Conservation (phyloP, 441 rosid species). For the Rhodomyrtus psidioides region DNA sequence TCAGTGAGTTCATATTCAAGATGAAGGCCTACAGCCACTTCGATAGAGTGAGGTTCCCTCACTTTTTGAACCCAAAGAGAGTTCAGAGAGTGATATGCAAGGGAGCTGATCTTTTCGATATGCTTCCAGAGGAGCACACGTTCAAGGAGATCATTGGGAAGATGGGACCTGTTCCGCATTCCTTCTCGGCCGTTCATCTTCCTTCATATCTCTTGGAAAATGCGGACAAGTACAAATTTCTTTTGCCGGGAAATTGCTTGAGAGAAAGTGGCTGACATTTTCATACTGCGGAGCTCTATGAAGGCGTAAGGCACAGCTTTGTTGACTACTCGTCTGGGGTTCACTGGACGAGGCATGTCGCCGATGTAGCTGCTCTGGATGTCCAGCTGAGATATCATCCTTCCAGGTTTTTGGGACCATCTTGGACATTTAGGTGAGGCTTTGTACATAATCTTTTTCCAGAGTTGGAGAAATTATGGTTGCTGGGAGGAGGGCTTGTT, state of each 20-base stretch:
- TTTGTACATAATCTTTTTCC: constrained; percentile 31
- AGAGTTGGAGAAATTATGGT: constrained; percentile 14
- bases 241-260: constrained; percentile 79
- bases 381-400: constrained; percentile 7
- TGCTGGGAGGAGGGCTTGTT: constrained; percentile 7
- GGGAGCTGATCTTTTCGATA: constrained; percentile 86
- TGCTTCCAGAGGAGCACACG: constrained; percentile 94
- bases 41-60: constrained; percentile 84
- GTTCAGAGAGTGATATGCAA: constrained; percentile 81
- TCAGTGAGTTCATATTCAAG: constrained; percentile 84
- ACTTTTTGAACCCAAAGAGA: constrained; percentile 69
- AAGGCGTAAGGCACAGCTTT: constrained; percentile 16
- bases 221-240: constrained; percentile 71
- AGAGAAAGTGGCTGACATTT: constrained; percentile 48
- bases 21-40: constrained; percentile 95
- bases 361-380: constrained; percentile 3
- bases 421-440: constrained; percentile 16
- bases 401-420: constrained; percentile 6
- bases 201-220: constrained; percentile 81
- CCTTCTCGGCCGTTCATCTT: constrained; percentile 88
- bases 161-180: constrained; percentile 94
- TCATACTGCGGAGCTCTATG: not conserved
- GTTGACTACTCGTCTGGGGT: constrained; percentile 19
- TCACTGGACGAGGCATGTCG: constrained; percentile 4
- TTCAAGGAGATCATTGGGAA: constrained; percentile 91